These are phyloP conservation scores for Tetrahymena thermophila DNA, from an alignment of 73 alveolate species.

Conservation along the genomic window DNA sequence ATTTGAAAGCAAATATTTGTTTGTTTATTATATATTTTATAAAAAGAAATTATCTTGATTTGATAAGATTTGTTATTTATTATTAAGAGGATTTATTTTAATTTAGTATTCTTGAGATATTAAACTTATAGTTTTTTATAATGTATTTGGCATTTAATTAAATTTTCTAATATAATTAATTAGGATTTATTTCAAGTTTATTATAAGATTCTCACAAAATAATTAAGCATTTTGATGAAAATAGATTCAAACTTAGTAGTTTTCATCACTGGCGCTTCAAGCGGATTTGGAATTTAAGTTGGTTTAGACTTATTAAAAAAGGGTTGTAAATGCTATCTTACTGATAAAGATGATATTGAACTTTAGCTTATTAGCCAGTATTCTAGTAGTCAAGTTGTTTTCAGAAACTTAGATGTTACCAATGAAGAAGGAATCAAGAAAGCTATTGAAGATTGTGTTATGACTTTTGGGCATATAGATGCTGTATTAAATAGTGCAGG, in stretches of 20 bases:
- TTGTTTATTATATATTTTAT: no score
- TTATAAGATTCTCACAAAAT: not conserved
- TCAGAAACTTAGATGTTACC: constrained; percentile 62
- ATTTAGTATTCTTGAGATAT: no score
- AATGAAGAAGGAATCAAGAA: constrained; percentile 47
- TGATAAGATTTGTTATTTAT: no score
- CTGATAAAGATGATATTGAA: constrained; percentile 55
- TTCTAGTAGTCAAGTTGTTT: constrained; percentile 31
- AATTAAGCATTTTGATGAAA: not conserved
- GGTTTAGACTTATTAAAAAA: constrained; percentile 37
- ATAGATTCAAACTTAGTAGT: constrained; percentile 38
- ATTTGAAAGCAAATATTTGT: no score
- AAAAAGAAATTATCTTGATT: no score
- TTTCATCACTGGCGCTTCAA: constrained; percentile 76
- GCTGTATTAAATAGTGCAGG: constrained; percentile 82
- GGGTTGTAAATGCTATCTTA: constrained; percentile 57
- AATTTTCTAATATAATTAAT: no score
- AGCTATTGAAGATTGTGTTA: constrained; percentile 55
- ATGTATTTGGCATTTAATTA: not conserved
- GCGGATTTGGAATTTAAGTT: constrained; percentile 70
- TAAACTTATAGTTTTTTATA: not conserved
- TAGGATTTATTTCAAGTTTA: not conserved
- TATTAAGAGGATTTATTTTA: not conserved
- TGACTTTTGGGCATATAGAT: constrained; percentile 58
- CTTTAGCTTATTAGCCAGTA: not conserved